Conservation (phyloP, 1,139 yeast genomes). For the Hanseniaspora sp. region DNA sequence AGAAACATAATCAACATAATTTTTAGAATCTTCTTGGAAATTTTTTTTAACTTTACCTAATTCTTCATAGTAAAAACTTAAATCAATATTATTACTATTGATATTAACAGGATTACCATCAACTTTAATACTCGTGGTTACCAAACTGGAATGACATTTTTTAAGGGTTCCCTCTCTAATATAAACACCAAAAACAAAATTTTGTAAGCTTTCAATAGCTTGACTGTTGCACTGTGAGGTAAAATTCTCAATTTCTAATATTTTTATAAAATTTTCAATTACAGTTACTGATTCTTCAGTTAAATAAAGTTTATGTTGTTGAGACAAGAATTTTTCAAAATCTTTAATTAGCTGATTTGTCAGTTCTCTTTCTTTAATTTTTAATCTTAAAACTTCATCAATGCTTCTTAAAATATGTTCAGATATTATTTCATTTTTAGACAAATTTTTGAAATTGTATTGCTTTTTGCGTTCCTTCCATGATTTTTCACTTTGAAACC, state of each 20-base stretch:
- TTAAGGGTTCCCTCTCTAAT: slow-evolving; percentile 14
- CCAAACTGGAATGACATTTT: slow-evolving; percentile 9
- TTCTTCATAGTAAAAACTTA: slow-evolving; percentile 13
- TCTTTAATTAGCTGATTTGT: background rate
- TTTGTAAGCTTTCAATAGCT: slow-evolving; percentile 1
- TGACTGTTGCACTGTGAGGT: background rate
- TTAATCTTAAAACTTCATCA: slow-evolving; percentile 4
- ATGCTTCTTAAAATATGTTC: slow-evolving; percentile 6
- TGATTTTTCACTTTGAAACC: background rate
- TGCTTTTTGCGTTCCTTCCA: slow-evolving; percentile 10
- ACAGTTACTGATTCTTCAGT: background rate
- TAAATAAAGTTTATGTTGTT: slow-evolving; percentile 2
- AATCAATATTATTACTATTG: slow-evolving; percentile 4
- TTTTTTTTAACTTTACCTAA: slow-evolving; percentile 5
- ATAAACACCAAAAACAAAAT: slow-evolving; percentile 9
- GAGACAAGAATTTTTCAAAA: slow-evolving; percentile 1
- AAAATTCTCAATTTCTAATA: background rate
- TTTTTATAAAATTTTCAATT: slow-evolving; percentile 1
- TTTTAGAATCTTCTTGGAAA: slow-evolving; percentile 7
- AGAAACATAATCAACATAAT: slow-evolving; percentile 11
- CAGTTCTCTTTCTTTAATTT: slow-evolving; percentile 1
- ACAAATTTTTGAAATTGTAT: background rate
- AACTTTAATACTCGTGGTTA: background rate
- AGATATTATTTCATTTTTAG: slow-evolving; percentile 4
- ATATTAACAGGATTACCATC: background rate